Conservation (phyloP, 306 rosid genomes). For the apple (Malus domestica) region DNA sequence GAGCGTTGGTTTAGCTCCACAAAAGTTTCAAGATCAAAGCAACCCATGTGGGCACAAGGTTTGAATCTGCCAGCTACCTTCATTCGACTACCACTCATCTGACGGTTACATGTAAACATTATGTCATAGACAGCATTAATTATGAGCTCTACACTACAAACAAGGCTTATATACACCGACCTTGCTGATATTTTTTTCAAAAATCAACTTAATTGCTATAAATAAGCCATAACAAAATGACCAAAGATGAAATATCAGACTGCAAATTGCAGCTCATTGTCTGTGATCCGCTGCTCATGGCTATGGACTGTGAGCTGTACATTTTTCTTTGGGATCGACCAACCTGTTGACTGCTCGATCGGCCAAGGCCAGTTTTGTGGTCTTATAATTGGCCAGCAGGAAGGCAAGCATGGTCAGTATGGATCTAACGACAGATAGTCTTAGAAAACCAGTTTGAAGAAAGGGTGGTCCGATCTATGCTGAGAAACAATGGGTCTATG, state of each 20-base stretch:
- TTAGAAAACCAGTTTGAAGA: neutral
- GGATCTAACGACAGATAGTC: neutral
- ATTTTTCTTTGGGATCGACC: neutral
- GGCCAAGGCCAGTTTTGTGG: neutral
- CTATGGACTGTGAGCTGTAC: neutral
- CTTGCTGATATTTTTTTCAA: neutral
- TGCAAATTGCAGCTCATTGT: neutral
- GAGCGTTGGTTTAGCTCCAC: conserved; percentile 21
- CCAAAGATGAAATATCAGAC: neutral
- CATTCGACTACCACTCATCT: conserved; percentile 99
- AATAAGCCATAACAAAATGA: neutral
- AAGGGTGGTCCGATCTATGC: neutral
- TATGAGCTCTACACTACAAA: neutral
- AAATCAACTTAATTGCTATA: neutral
- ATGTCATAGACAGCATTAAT: neutral
- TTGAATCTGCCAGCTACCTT: conserved; percentile 96
- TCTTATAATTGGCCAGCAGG: neutral
- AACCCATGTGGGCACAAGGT: conserved; percentile 35
- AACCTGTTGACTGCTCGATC: neutral
- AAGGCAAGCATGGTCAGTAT: neutral
- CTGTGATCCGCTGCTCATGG: neutral
- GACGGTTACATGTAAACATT: neutral
- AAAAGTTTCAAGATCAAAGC: conserved; percentile 21
- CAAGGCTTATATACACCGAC: neutral
- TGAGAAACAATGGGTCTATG: neutral